phyloP scores from a whole-genome alignment of 352 stramenopile genomes.

The Saprolegnia diclina region DNA sequence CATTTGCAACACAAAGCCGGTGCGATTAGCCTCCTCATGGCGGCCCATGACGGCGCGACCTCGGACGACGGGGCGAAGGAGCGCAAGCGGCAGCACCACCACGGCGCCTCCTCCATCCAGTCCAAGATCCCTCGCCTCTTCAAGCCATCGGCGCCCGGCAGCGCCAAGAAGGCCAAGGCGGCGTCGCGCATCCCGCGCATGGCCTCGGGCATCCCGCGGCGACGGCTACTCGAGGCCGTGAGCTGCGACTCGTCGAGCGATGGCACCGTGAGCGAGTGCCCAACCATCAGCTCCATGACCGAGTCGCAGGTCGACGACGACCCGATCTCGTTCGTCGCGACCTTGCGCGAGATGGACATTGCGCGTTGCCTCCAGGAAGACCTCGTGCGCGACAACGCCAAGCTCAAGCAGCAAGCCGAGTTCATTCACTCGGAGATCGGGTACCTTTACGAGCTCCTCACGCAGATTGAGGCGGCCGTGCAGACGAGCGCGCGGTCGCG shows the following conservation, averaged over 20 bases:
- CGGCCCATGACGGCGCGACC: background rate
- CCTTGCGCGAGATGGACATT: constrained; percentile 6
- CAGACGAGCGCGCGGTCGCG: background rate
- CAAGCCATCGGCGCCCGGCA: background rate
- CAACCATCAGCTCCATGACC: background rate
- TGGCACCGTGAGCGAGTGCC: constrained; percentile 4
- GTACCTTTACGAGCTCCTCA: constrained; percentile 6
- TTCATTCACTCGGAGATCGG: constrained; percentile 16
- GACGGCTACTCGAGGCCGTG: background rate
- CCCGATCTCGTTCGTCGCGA: constrained; percentile 3
- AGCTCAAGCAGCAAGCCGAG: constrained; percentile 11
- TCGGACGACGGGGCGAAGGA: background rate
- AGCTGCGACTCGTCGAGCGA: constrained; percentile 1
- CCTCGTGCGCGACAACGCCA: constrained; percentile 6
- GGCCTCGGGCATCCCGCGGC: background rate
- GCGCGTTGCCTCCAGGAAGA: constrained; percentile 5
- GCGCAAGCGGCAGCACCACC: constrained; percentile 1
- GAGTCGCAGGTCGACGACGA: background rate
- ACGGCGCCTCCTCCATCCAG: background rate
- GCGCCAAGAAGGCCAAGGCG: constrained; percentile 3
- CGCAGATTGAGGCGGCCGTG: constrained; percentile 3
- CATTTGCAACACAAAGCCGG: background rate
- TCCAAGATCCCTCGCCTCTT: constrained; percentile 15
- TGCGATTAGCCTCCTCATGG: background rate
- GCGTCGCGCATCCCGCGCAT: background rate